Conservation (phyloP, 2,329 filamentous ascomycete species). For the Penicillium rolfsii region DNA sequence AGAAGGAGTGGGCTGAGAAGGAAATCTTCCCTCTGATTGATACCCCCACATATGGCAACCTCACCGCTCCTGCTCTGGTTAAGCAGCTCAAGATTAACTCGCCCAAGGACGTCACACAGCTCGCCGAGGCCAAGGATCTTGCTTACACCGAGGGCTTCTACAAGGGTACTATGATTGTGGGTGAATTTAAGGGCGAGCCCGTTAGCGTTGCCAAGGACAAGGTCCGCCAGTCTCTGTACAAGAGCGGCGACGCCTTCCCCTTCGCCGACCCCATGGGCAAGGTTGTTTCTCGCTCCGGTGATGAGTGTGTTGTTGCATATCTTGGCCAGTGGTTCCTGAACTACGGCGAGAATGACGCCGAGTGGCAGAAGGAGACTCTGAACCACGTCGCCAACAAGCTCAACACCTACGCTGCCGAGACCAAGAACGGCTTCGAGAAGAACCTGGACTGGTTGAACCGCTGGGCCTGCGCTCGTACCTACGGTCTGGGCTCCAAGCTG, state of each 20-base stretch:
- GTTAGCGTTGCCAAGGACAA: constrained; percentile 87
- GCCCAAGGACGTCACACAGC: constrained; percentile 88
- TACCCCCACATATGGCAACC: constrained; percentile 83
- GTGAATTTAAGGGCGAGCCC: constrained; percentile 83
- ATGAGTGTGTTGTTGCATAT: constrained; percentile 89
- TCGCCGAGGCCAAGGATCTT: constrained; percentile 91
- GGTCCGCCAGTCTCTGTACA: constrained; percentile 76
- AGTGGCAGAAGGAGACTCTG: constrained; percentile 78
- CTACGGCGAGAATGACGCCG: constrained; percentile 79
- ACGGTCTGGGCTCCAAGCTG: constrained; percentile 88
- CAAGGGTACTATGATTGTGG: constrained; percentile 85
- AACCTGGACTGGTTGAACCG: constrained; percentile 91
- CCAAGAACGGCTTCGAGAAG: constrained; percentile 78
- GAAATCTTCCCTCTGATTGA: constrained; percentile 88
- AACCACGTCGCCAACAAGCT: constrained; percentile 72
- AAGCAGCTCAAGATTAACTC: constrained; percentile 96
- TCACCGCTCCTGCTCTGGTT: constrained; percentile 80
- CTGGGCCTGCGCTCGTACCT: constrained; percentile 92
- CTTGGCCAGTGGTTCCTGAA: constrained; percentile 98
- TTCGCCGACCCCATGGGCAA: constrained; percentile 92
- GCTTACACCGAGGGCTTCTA: constrained; percentile 98
- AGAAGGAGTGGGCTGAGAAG: constrained; percentile 93
- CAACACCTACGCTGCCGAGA: constrained; percentile 78
- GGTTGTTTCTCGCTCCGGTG: constrained; percentile 85
- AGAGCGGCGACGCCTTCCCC: constrained; percentile 77